Evolutionary conservation across 805 yeast genomes (phyloP).

Genomic region (Zygosaccharomyces siamensis): DNA sequence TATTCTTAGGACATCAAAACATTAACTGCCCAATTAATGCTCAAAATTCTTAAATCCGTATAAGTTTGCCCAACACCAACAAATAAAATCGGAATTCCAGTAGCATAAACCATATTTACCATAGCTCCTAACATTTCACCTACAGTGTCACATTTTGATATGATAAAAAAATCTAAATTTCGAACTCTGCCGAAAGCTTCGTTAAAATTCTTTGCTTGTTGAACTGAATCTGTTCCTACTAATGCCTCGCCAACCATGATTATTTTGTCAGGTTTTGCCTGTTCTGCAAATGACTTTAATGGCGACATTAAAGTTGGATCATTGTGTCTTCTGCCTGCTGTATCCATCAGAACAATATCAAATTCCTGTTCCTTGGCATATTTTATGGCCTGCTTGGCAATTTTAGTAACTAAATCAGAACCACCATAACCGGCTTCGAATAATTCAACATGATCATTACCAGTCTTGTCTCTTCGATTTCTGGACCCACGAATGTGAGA

Average conservation of each 20-base stretch:
- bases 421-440: constrained; percentile 97
- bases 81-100: constrained; percentile 90
- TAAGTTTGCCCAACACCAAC: constrained; percentile 97
- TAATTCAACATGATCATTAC: constrained; percentile 53
- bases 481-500: constrained; percentile 36
- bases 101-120: constrained; percentile 96
- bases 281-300: constrained; percentile 86
- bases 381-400: constrained; percentile 86
- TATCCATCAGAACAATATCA: constrained; percentile 89
- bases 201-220: constrained; percentile 90
- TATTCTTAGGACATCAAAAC: constrained; percentile 57
- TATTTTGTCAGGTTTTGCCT: constrained; percentile 92
- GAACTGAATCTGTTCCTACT: constrained; percentile 95
- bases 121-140: constrained; percentile 94
- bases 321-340: constrained; percentile 96
- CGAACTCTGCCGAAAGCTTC: constrained; percentile 85
- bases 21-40: constrained; percentile 89
- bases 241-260: constrained; percentile 98
- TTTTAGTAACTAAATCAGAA: constrained; percentile 86
- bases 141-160: constrained; percentile 94
- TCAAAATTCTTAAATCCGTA: constrained; percentile 84
- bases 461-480: constrained; percentile 36
- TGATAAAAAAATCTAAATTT: constrained; percentile 80
- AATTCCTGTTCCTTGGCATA: constrained; percentile 63
- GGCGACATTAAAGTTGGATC: constrained; percentile 95